phyloP scores from a whole-genome alignment of 805 yeast genomes.

The Metschnikowia orientalis region DNA sequence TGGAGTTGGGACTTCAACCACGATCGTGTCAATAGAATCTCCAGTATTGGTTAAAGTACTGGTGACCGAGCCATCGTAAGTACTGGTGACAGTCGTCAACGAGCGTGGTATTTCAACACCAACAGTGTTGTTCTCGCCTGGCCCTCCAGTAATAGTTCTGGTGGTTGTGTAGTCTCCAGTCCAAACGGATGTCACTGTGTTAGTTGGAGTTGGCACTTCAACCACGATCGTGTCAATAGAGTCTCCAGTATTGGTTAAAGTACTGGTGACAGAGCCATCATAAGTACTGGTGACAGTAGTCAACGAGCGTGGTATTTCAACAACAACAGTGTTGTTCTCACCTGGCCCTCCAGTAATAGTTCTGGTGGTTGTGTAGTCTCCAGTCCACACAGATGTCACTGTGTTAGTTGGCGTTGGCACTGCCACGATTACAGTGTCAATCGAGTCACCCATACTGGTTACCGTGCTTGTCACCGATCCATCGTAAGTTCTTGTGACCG shows the following conservation, averaged over 20 bases:
- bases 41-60: background rate
- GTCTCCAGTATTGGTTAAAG: background rate
- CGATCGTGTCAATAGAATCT: constrained; percentile 2
- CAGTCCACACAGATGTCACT: constrained; percentile 9
- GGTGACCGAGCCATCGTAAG: constrained; percentile 8
- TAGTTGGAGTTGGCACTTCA: constrained; percentile 1
- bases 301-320: constrained; percentile 5
- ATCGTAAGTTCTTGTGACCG: constrained; percentile 6
- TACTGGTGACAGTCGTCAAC: constrained; percentile 9
- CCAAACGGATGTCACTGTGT: background rate
- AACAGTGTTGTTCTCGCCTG: constrained; percentile 14
- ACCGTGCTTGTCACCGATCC: background rate
- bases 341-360: constrained; percentile 3
- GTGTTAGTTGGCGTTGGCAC: constrained; percentile 17
- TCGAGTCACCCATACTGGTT: background rate
- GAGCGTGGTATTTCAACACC: constrained; percentile 8
- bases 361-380: constrained; percentile 1
- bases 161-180: constrained; percentile 4
- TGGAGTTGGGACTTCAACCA: constrained; percentile 13
- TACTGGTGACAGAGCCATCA: constrained; percentile 1
- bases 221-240: background rate
- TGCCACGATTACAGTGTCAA: constrained; percentile 9
- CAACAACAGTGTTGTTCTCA: constrained; percentile 17
- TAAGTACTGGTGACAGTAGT: constrained; percentile 13
- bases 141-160: constrained; percentile 7